Evolutionary conservation across 257 asterid species (phyloP), one percentile per base, ranked within the genome.

Genomic region (Solanum chmielewskii): DNA sequence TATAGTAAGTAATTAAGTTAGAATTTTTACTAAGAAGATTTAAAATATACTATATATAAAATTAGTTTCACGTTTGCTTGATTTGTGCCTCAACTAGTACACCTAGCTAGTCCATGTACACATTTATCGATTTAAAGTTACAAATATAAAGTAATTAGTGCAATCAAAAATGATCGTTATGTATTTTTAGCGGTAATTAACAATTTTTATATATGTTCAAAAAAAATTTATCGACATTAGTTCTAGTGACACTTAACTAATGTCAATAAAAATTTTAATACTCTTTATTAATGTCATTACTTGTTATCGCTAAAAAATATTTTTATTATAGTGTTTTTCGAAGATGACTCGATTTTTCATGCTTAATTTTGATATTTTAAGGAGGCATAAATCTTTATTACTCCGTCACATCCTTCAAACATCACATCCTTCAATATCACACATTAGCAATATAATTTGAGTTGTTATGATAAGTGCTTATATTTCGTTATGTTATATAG

Each of bases 241-340:
- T 37, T 37, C 7, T 37, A 5, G 1, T 5, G 1, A 37, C 7
- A 37, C 7, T 37, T 37, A 37, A 37, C 7, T 37, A 37, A 37
- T 37, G 6, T 0, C 7, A 1, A 37, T 6, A 37, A 37, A 6
- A 6, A 0, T 0, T 35, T 37, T 37, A 4, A 5, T 0, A 37
- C 0, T 37, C 39, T 37, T 37, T 37, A 37, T 37, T 37, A 37
- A 37, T 37, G 1, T 6, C 39, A 37, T 5, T 35, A 37, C 0
- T 37, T 37, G 0, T 6, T 37, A 0, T 0, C 39, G 39, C 7
- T 37, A 37, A 37, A 37, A 6, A 1, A 0, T 37, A 37, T 37
- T 37, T 37, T 37, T 37, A 37, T 5, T 37, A 1, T 37, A 37
- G 1, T 37, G 7, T 52, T 0, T 6, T 16, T 52, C 4, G 9